Evolutionary conservation across 176 grass and related monocot genomes (phyloP).

Genomic region (Avena eriantha): DNA sequence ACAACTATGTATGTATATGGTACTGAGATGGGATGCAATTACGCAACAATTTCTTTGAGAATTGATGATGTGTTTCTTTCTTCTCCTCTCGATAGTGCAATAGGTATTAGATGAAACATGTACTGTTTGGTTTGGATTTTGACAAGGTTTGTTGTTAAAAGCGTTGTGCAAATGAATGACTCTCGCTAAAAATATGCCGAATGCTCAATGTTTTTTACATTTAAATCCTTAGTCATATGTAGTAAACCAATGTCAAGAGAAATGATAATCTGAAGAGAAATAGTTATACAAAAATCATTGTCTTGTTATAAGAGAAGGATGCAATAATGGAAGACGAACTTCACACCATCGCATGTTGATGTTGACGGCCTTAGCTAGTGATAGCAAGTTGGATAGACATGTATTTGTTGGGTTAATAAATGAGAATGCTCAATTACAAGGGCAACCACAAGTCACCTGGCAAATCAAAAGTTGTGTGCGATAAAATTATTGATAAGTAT

Average conservation of each 20-base stretch:
- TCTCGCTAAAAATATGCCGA: not conserved
- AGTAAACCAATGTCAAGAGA: not conserved
- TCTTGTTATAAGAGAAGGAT: not conserved
- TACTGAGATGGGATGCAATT: conserved; percentile 44
- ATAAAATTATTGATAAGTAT: not conserved
- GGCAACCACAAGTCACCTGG: not conserved
- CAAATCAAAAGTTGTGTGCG: not conserved
- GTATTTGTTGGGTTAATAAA: not conserved
- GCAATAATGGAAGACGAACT: not conserved
- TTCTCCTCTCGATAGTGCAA: conserved; percentile 35
- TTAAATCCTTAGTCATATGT: not conserved
- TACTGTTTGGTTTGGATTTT: conserved; percentile 31
- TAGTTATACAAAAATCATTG: not conserved
- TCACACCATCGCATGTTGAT: not conserved
- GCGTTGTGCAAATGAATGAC: not conserved
- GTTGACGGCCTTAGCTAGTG: not conserved
- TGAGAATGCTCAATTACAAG: not conserved
- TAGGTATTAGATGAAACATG: conserved; percentile 9
- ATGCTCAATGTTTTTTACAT: not conserved
- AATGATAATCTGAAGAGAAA: not conserved
- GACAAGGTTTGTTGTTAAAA: conserved; percentile 27
- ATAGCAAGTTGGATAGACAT: not conserved
- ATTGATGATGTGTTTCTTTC: conserved; percentile 16
- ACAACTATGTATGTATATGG: not conserved
- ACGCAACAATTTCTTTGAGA: conserved; percentile 21